Conservation (phyloP, 805 yeast species). For the Diddensiella caesifluorescens region DNA sequence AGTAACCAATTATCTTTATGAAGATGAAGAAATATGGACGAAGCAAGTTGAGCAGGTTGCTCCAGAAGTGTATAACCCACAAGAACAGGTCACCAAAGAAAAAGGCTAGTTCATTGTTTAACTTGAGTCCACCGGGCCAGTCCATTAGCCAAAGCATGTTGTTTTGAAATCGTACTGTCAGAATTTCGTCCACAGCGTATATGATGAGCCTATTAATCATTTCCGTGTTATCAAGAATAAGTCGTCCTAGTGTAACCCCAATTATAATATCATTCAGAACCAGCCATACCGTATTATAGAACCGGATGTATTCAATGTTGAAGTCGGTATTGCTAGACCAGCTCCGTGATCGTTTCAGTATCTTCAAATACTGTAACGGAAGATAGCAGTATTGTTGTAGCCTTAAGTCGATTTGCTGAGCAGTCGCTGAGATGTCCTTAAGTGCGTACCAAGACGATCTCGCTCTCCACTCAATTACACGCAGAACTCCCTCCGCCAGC, state of each 20-base stretch:
- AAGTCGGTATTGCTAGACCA: constrained; percentile 36
- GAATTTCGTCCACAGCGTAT: constrained; percentile 35
- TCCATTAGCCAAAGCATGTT: constrained; percentile 70
- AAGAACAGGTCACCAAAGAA: constrained; percentile 82
- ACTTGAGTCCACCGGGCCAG: constrained; percentile 91
- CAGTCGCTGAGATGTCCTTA: constrained; percentile 50
- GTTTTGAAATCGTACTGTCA: constrained; percentile 43
- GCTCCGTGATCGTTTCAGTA: constrained; percentile 38
- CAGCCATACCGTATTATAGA: constrained; percentile 86
- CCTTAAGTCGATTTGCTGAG: constrained; percentile 75
- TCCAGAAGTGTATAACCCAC: constrained; percentile 79
- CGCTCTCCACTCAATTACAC: constrained; percentile 28
- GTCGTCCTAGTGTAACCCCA: constrained; percentile 57
- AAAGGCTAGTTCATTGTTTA: constrained; percentile 76
- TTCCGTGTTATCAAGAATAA: constrained; percentile 38
- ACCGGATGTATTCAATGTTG: constrained; percentile 49
- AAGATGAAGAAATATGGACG: constrained; percentile 34
- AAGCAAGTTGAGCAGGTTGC: constrained; percentile 20
- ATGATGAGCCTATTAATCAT: constrained; percentile 23
- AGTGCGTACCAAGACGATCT: constrained; percentile 20
- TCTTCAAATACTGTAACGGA: constrained; percentile 69
- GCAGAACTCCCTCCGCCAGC: constrained; percentile 29
- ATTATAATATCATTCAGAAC: constrained; percentile 74
- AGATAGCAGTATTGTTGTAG: constrained; percentile 69
- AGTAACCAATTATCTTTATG: constrained; percentile 33